Evolutionary conservation across 2,329 filamentous ascomycete species (phyloP), one percentile per base, ranked within the genome.

Genomic region (Diaporthe australafricana): DNA sequence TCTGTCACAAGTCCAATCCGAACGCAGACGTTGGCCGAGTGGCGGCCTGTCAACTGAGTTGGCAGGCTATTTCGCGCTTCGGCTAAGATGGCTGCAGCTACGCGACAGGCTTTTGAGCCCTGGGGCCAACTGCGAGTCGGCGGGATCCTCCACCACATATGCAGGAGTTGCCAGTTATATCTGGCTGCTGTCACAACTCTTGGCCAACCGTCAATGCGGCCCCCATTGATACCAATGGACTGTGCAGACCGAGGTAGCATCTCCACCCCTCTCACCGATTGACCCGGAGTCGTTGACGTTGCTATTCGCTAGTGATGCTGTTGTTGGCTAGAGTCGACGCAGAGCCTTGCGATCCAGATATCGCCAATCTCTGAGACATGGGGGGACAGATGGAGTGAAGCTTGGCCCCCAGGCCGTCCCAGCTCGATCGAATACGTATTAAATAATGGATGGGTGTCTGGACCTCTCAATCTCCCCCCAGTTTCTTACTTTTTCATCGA

Each of bases 21-120:
- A 20, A 27, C 5, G 17, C 5, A 38, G 60, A 65, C n/a, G 6
- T 17, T 50, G 42, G 27, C 45, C 17, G 60, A 65, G 60, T 35
- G 60, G 45, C 45, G 45, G 14, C 35, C 60, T 65, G 60, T 45
- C 60, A 65, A 20, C 35, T 30, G 45, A 65, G 25, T 8, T 50
- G 60, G 60, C 60, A 65, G 60, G n/a, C 38, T 4, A 50, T 50
- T 50, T 12, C 30, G 30, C 35, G 60, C 60, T 20, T 48, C 60
- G 60, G 60, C 42, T 65, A 65, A 50, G 60, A 38, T 65, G 45
- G 45, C 60, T 65, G 60, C 60, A 65, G 60, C 30, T 38, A 65
- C 60, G 45, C 60, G 42, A 65, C 60, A 65, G 60, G 60, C 20
- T 6, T 38, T 45, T 65, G 60, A n/a, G n/a, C n/a, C n/a, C n/a